A percentile compares a stretch with the other conserved stretches of the same genome.
Conservation (phyloP, 2,329 filamentous ascomycete genomes). For the Stachybotrys echinatus region DNA sequence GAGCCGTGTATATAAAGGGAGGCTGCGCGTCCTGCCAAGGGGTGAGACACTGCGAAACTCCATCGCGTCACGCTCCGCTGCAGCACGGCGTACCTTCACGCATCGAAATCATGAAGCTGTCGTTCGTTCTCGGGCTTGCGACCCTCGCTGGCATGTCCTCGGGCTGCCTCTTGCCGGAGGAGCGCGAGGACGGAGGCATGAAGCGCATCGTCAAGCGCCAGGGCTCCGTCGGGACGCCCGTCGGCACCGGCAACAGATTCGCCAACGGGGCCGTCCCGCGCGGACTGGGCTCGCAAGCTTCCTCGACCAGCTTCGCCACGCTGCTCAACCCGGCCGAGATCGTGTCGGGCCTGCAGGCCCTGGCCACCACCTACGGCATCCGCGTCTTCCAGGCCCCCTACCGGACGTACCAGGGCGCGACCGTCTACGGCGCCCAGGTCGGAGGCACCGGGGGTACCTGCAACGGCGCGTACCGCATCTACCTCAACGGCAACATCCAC, state of each 20-base stretch:
- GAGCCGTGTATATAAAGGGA: too few relatives aligned
- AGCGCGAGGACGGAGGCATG: constrained; percentile 3
- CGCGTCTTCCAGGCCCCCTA: constrained; percentile 29
- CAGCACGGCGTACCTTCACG: too few relatives aligned
- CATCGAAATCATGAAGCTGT: background rate
- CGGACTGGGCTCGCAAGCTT: constrained; percentile 43
- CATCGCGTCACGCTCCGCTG: too few relatives aligned
- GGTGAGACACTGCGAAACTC: too few relatives aligned
- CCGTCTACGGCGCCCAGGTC: constrained; percentile 32
- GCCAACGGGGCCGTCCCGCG: constrained; percentile 5
- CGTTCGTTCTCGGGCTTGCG: constrained; percentile 2
- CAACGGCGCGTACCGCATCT: constrained; percentile 35
- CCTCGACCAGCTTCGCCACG: constrained; percentile 47
- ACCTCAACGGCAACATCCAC: constrained; percentile 45
- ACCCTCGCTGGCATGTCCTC: constrained; percentile 3
- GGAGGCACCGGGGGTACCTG: constrained; percentile 20
- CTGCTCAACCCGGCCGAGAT: constrained; percentile 8
- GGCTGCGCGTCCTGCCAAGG: too few relatives aligned
- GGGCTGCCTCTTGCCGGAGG: constrained; percentile 7
- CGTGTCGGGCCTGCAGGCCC: constrained; percentile 6
- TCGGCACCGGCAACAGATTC: constrained; percentile 8
- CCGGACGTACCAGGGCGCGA: constrained; percentile 36
- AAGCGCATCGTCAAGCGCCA: constrained; percentile 6
- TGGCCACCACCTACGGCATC: constrained; percentile 5
- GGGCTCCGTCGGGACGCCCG: constrained; percentile 5